Evolutionary conservation across 1,284 basidiomycete species (phyloP), one percentile per base, ranked within the genome.

Genomic region (Trichosporon sp.): DNA sequence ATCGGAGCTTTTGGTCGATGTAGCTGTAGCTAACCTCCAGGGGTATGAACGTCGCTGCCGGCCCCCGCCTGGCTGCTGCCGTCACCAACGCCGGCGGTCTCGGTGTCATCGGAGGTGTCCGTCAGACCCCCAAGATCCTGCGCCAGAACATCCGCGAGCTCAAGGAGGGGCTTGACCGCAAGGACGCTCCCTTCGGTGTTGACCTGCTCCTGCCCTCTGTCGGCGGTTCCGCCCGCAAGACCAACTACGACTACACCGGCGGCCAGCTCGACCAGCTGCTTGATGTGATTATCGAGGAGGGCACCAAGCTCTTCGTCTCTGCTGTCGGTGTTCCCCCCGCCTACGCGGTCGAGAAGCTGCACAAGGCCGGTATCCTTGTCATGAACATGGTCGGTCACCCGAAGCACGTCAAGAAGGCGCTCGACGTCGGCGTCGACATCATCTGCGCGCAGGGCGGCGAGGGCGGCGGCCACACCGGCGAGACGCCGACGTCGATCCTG

Each of bases 361-460:
- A 95, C 84, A 83, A 87, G 73, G 90, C 90, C 8, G 89, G 90
- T 13, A 93, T 95, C 73, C 86, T 88, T 42, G 86, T 93, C 51
- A 69, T 70, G 25, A 63, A 89, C 84, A 95, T 95, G 92, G 90
- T 96, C 73, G 93, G 92, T 18, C 90, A 92, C 80, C 91, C 91
- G 5, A 94, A 92, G 81, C 93, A 95, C 81, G 91, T 92, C 60
- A 74, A 84, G 65, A 92, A 93, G 80, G 92, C 92, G 8, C 86
- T 94, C 47, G 90, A 86, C 8, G 89, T 85, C 34, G 93, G 93
- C 62, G 90, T 91, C 42, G 93, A 95, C 78, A 85, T 95, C 72
- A 93, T 95, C 79, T 94, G 92, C 76, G 92, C 92, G 1, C 93
- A 95, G 71, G 92, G 89, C 2, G 91, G 91, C 44, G 92, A 94